These are phyloP conservation scores for Ophioceras dolichostomum DNA, from an alignment of 2,329 filamentous ascomycete genomes.

Conservation along the genomic window DNA sequence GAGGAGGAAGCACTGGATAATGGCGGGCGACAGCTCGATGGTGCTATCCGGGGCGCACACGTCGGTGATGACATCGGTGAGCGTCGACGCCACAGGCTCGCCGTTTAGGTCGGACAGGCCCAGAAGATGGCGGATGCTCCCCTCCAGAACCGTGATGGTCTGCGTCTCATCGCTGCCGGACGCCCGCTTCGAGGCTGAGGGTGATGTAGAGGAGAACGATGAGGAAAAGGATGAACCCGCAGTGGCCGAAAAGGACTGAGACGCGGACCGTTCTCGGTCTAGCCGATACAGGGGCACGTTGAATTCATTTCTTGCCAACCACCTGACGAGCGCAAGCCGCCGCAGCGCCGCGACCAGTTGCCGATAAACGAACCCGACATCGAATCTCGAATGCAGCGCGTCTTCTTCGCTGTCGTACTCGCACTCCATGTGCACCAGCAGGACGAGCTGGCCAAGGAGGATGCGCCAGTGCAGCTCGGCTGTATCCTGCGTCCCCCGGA, in stretches of 20 bases:
- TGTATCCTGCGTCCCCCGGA: constrained; percentile 69
- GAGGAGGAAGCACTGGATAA: constrained; percentile 50
- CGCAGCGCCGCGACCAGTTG: constrained; percentile 59
- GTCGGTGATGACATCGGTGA: constrained; percentile 57
- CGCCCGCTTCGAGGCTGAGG: constrained; percentile 6
- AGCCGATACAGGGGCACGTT: constrained; percentile 32
- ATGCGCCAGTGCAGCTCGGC: constrained; percentile 61
- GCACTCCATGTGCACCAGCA: constrained; percentile 77
- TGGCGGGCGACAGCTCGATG: constrained; percentile 47
- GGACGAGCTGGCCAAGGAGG: constrained; percentile 69
- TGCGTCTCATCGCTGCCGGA: constrained; percentile 28
- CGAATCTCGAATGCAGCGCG: constrained; percentile 44
- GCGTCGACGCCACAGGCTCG: constrained; percentile 41
- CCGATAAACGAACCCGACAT: constrained; percentile 58
- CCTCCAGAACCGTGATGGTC: constrained; percentile 45
- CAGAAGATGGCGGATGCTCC: constrained; percentile 49
- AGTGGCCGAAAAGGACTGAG: neutral
- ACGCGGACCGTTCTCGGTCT: constrained; percentile 4
- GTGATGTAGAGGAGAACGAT: constrained; percentile 6
- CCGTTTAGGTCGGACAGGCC: constrained; percentile 43
- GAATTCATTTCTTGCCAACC: constrained; percentile 51
- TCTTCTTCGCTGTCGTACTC: constrained; percentile 56
- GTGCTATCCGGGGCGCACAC: constrained; percentile 53
- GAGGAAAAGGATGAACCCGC: neutral
- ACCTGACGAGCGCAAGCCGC: constrained; percentile 61